Evolutionary conservation across 306 rosid species (phyloP).

Genomic region (Gillenia trifoliata): DNA sequence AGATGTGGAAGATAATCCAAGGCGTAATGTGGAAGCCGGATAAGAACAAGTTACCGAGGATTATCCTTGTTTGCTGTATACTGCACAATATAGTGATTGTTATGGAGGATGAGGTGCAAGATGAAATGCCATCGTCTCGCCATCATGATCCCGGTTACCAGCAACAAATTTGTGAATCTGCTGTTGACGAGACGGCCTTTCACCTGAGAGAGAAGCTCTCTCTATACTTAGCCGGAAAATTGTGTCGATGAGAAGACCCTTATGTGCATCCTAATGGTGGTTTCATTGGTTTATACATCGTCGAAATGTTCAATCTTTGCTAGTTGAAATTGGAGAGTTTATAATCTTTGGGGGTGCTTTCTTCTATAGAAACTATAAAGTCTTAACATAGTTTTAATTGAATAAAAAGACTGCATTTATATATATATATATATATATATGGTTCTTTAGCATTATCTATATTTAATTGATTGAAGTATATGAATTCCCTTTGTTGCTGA

Average conservation of each 20-base stretch:
- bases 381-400: not conserved
- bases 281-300: not conserved
- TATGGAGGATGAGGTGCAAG: constrained; percentile 60
- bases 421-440: too few relatives aligned
- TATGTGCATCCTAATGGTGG: not conserved
- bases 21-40: constrained; percentile 94
- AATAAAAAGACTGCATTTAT: not conserved
- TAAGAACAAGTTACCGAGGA: constrained; percentile 70
- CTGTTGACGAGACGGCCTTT: constrained; percentile 36
- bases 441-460: not conserved
- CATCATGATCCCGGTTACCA: constrained; percentile 66
- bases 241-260: constrained; percentile 12
- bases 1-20: constrained; percentile 73
- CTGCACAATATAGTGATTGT: constrained; percentile 81
- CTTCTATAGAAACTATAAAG: not conserved
- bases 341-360: not conserved
- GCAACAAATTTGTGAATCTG: constrained; percentile 56
- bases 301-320: constrained; percentile 6
- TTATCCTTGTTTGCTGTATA: constrained; percentile 76
- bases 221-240: constrained; percentile 40
- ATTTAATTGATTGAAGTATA: too few relatives aligned
- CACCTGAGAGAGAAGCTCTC: constrained; percentile 58
- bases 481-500: too few relatives aligned
- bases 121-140: constrained; percentile 39
- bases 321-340: not conserved